Conservation (phyloP, 306 rosid species). For the Medicago lupulina region DNA sequence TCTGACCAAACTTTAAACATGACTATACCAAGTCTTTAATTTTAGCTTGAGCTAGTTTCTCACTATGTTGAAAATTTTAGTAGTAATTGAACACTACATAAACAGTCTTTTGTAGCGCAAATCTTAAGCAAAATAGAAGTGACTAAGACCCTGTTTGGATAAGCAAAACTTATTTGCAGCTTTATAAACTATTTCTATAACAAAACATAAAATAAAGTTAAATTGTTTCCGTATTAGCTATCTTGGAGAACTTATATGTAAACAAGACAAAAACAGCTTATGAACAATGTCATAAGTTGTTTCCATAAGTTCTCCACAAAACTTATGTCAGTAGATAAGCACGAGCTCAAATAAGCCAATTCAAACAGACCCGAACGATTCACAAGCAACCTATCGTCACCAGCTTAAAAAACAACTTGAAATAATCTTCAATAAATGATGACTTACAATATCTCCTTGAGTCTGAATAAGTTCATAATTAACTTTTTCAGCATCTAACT, state of each 20-base stretch:
- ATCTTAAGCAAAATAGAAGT: not conserved
- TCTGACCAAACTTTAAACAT: not conserved
- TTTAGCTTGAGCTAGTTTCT: conserved; percentile 17
- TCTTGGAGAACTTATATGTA: too few species aligned
- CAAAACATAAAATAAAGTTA: not conserved
- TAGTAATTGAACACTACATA: not conserved
- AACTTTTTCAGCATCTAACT: conserved; percentile 79
- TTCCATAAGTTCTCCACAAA: too few species aligned
- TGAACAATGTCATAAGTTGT: too few species aligned
- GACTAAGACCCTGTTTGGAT: too few species aligned
- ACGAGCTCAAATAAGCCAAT: too few species aligned
- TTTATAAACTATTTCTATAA: too few species aligned
- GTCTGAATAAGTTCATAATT: conserved; percentile 76
- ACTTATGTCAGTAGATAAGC: too few species aligned
- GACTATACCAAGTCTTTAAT: not conserved
- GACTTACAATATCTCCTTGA: conserved; percentile 75
- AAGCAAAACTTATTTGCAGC: too few species aligned
- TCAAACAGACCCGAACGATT: too few species aligned
- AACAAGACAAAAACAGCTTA: too few species aligned
- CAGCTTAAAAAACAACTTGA: not conserved
- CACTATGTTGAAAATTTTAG: not conserved
- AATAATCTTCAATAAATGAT: conserved; percentile 2
- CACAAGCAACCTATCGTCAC: not conserved
- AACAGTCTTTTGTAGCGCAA: not conserved
- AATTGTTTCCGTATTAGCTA: too few species aligned